A percentile compares a stretch with the other conserved stretches of the same genome.
phyloP scores from a whole-genome alignment of 441 rosid genomes.

The Metrosideros polymorpha region DNA sequence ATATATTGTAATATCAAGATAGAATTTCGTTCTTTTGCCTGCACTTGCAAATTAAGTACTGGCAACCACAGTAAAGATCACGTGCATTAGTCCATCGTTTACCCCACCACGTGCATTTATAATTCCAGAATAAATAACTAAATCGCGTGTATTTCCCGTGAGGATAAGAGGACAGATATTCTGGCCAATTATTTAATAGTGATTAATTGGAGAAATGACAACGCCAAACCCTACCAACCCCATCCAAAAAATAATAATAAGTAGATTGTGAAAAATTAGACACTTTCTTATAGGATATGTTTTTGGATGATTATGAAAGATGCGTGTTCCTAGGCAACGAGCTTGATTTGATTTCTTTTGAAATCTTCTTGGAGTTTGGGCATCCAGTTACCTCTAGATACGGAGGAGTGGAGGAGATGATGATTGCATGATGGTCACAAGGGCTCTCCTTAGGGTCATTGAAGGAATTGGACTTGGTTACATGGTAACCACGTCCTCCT shows the following conservation, averaged over 20 bases:
- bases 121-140: background rate
- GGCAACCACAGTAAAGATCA: background rate
- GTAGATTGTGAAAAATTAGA: background rate
- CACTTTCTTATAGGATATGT: too few species aligned
- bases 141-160: background rate
- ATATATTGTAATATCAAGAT: too few species aligned
- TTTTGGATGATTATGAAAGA: too few species aligned
- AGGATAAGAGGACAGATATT: background rate
- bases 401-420: too few species aligned
- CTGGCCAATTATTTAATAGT: background rate
- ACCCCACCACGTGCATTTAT: background rate
- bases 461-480: too few species aligned
- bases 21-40: background rate
- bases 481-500: too few species aligned
- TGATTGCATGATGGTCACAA: too few species aligned
- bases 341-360: too few species aligned
- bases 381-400: too few species aligned
- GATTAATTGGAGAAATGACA: background rate
- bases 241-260: background rate
- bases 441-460: too few species aligned
- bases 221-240: background rate
- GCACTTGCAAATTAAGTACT: background rate
- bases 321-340: too few species aligned
- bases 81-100: background rate
- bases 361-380: too few species aligned